Evolutionary conservation across 331 rosid genomes (phyloP).

Genomic region (Quercus phellos): DNA sequence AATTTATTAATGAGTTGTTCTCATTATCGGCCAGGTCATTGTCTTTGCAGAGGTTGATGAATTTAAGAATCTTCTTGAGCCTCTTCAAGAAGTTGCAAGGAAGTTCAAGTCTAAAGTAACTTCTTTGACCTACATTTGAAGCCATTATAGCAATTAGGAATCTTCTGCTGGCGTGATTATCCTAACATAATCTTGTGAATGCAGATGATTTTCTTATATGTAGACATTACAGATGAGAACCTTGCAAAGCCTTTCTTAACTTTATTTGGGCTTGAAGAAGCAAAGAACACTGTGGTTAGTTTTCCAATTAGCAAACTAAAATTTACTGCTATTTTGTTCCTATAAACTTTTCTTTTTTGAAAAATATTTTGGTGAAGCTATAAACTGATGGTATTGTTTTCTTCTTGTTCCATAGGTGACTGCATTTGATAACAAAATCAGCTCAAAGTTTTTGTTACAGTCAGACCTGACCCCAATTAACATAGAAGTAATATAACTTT

Average conservation of each 20-base stretch:
- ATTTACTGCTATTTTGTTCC: slow-evolving; percentile 11
- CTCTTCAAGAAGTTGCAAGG: slow-evolving; percentile 74
- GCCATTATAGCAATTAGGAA: slow-evolving; percentile 14
- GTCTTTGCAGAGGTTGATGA: slow-evolving; percentile 53
- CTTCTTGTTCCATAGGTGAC: slow-evolving; percentile 48
- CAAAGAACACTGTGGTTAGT: slow-evolving; percentile 70
- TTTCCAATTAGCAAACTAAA: slow-evolving; percentile 2
- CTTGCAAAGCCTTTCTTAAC: slow-evolving; percentile 90
- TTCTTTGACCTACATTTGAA: slow-evolving; percentile 18
- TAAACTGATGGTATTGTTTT: slow-evolving; percentile 22
- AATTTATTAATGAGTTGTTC: slow-evolving; percentile 3
- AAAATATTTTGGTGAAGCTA: neutral
- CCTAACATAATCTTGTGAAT: slow-evolving; percentile 25
- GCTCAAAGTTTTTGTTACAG: slow-evolving; percentile 78
- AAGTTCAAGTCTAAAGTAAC: slow-evolving; percentile 72
- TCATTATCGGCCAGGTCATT: slow-evolving; percentile 49
- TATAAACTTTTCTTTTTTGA: neutral
- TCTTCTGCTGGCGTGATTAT: slow-evolving; percentile 5
- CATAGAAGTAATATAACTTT: slow-evolving; percentile 47
- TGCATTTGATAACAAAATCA: slow-evolving; percentile 65
- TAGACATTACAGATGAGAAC: slow-evolving; percentile 71
- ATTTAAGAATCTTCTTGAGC: slow-evolving; percentile 50
- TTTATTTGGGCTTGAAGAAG: slow-evolving; percentile 83
- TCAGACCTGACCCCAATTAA: slow-evolving; percentile 59
- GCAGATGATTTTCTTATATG: slow-evolving; percentile 66